phyloP scores from a whole-genome alignment of 306 rosid species.

The Carpinus viminea region DNA sequence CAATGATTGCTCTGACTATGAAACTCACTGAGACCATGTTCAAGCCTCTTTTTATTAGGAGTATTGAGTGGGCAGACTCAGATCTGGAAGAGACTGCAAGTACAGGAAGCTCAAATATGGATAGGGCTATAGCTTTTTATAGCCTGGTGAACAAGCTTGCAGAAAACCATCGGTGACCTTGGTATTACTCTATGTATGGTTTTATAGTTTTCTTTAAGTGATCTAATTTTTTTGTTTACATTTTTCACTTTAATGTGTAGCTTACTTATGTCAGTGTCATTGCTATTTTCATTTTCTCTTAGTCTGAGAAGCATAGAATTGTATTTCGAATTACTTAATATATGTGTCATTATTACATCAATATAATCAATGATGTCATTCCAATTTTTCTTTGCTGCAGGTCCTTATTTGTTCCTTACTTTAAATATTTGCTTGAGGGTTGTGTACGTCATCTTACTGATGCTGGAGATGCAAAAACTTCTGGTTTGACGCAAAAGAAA shows the following conservation, averaged over 20 bases:
- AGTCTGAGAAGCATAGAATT: background rate
- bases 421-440: slow-evolving; percentile 76
- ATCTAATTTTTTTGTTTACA: slow-evolving; percentile 3
- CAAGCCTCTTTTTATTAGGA: no score
- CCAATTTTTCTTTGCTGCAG: slow-evolving; percentile 37
- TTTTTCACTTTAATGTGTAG: background rate
- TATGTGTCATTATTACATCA: background rate
- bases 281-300: background rate
- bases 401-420: slow-evolving; percentile 93
- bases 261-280: background rate
- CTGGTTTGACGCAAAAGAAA: slow-evolving; percentile 55
- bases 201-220: no score
- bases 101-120: no score
- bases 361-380: slow-evolving; percentile 6
- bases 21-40: no score
- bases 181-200: no score
- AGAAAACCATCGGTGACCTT: no score
- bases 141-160: no score
- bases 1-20: no score
- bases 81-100: no score
- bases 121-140: no score
- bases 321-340: background rate
- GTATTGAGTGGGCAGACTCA: no score
- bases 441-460: slow-evolving; percentile 67
- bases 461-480: slow-evolving; percentile 43